A percentile compares a stretch with the other conserved stretches of the same genome.
Conservation (phyloP, 768 basidiomycete genomes). For the Calocybe indica region DNA sequence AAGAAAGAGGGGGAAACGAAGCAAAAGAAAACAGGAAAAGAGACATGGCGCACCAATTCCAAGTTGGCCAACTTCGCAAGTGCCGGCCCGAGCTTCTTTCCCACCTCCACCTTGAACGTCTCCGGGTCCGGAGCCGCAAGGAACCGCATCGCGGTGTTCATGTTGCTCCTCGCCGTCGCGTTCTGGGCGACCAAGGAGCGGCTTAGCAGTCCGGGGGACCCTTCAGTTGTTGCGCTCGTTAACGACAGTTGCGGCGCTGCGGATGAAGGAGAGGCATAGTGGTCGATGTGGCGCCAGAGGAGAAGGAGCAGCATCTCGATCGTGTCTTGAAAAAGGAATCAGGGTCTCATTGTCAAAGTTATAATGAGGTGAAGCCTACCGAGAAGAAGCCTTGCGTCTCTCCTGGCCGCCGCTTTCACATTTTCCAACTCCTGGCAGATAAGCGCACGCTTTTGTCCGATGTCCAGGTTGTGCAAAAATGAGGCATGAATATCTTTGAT, state of each 20-base stretch:
- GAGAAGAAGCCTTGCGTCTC: slow-evolving; percentile 48
- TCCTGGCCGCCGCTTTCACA: slow-evolving; percentile 30
- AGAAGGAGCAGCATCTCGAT: slow-evolving; percentile 77
- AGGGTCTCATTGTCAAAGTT: neutral
- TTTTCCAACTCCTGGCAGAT: slow-evolving; percentile 57
- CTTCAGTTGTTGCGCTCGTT: no score
- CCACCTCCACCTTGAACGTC: slow-evolving; percentile 52
- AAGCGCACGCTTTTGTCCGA: slow-evolving; percentile 60
- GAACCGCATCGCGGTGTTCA: slow-evolving; percentile 47
- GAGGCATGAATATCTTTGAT: slow-evolving; percentile 43
- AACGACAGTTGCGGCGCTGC: neutral
- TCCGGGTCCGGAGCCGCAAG: slow-evolving; percentile 52
- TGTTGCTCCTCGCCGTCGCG: slow-evolving; percentile 15
- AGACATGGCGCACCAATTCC: no score
- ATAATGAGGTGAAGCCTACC: slow-evolving; percentile 30
- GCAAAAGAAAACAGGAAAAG: no score
- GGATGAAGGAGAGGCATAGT: slow-evolving; percentile 38
- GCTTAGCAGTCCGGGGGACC: no score
- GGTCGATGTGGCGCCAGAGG: slow-evolving; percentile 73
- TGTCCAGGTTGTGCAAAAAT: slow-evolving; percentile 62
- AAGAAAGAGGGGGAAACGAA: neutral
- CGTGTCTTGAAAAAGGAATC: slow-evolving; percentile 35
- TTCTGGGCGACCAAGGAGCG: slow-evolving; percentile 10
- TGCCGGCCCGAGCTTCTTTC: slow-evolving; percentile 46
- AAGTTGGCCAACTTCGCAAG: slow-evolving; percentile 49